phyloP scores from a whole-genome alignment of 495 filamentous ascomycete genomes.

The Penicillium fimorum region DNA sequence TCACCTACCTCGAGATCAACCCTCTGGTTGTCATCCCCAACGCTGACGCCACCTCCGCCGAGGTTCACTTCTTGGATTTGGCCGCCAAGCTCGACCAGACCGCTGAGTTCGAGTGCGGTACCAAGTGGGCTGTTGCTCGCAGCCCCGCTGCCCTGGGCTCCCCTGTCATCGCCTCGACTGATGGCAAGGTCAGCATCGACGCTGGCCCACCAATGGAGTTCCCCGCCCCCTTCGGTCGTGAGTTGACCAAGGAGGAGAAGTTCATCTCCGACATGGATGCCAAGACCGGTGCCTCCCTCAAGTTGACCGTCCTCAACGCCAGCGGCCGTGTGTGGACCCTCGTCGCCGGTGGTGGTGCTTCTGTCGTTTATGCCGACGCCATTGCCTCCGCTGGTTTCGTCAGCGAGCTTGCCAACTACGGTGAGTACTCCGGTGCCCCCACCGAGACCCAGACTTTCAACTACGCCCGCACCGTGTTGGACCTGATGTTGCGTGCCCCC shows the following conservation, averaged over 20 bases:
- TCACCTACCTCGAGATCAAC: slow-evolving; percentile 99
- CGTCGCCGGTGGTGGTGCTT: slow-evolving; percentile 98
- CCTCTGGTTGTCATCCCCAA: slow-evolving; percentile 97
- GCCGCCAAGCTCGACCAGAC: slow-evolving; percentile 99
- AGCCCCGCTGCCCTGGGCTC: slow-evolving; percentile 84
- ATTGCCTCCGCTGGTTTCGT: slow-evolving; percentile 96
- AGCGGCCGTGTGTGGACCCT: slow-evolving; percentile 94
- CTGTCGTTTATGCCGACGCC: slow-evolving; percentile 97
- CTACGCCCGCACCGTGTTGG: slow-evolving; percentile 94
- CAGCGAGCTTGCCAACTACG: slow-evolving; percentile 97
- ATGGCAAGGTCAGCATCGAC: slow-evolving; percentile 84
- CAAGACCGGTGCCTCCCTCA: slow-evolving; percentile 98
- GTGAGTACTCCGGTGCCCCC: slow-evolving; percentile 98
- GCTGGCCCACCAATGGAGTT: slow-evolving; percentile 98
- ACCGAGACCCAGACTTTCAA: slow-evolving; percentile 98
- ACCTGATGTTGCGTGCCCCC: slow-evolving; percentile 95
- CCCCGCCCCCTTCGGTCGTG: slow-evolving; percentile 97
- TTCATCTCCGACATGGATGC: slow-evolving; percentile 98
- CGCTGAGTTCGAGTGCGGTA: slow-evolving; percentile 98
- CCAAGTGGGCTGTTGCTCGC: slow-evolving; percentile 96
- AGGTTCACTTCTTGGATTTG: slow-evolving; percentile 97
- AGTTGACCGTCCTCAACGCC: slow-evolving; percentile 93
- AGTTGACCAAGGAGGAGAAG: slow-evolving; percentile 96
- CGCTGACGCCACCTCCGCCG: slow-evolving; percentile 81
- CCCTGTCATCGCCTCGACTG: slow-evolving; percentile 52